phyloP scores from a whole-genome alignment of 345 rosid genomes.

The Durio zibethinus region DNA sequence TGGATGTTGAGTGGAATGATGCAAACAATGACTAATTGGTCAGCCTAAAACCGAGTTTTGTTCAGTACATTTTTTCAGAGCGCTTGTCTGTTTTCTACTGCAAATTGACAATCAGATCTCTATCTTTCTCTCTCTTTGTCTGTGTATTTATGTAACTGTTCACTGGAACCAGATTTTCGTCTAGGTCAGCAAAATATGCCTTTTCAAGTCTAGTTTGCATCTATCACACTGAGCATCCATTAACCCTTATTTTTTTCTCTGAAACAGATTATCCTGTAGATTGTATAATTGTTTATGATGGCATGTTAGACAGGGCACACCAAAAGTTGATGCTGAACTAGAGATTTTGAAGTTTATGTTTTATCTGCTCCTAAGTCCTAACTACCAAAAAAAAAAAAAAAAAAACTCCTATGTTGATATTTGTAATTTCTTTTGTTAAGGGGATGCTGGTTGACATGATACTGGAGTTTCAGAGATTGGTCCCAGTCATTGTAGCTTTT shows the following conservation, averaged over 20 bases:
- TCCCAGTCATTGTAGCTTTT: slow-evolving; percentile 69
- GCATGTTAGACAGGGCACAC: background rate
- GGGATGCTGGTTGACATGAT: slow-evolving; percentile 76
- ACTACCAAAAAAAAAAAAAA: background rate
- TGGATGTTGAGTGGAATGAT: background rate
- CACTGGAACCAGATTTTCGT: background rate
- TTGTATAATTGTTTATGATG: background rate
- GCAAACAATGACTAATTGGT: background rate
- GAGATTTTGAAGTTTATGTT: background rate
- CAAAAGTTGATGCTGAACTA: background rate
- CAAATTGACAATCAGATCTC: no score
- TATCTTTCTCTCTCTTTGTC: no score
- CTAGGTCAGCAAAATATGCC: background rate
- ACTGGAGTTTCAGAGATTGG: slow-evolving; percentile 57
- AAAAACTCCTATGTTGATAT: slow-evolving; percentile 6
- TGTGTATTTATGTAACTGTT: no score
- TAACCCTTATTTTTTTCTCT: background rate
- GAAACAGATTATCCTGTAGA: background rate
- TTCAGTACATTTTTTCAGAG: background rate
- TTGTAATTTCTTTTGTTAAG: slow-evolving; percentile 39
- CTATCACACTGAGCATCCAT: background rate
- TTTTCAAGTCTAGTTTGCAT: background rate
- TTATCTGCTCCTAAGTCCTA: background rate
- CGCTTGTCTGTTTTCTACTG: background rate
- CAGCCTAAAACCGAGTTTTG: background rate